These are phyloP conservation scores for Fraxinus latifolia DNA, from an alignment of 305 asterid species.

Conservation along the genomic window DNA sequence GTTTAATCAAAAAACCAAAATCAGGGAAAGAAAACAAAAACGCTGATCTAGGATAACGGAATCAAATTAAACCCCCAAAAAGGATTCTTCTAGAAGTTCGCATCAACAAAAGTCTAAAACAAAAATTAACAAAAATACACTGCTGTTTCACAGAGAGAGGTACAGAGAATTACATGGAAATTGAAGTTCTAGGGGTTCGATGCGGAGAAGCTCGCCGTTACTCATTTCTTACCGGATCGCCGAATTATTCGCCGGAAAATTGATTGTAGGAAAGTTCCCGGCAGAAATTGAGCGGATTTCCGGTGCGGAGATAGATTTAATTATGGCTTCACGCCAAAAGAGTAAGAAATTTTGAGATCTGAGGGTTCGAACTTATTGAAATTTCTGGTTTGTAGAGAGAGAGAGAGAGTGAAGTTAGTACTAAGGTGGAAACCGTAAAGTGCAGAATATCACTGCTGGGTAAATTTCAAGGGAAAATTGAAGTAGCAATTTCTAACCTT, in stretches of 20 bases:
- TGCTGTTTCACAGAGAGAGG: background rate
- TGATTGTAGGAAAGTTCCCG: background rate
- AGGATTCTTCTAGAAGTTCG: conserved; percentile 20
- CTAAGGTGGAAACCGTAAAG: background rate
- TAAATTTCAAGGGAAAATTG: background rate
- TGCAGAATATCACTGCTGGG: background rate
- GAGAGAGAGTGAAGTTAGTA: background rate
- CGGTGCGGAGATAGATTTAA: conserved; percentile 19
- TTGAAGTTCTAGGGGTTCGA: conserved; percentile 62
- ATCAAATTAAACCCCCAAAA: conserved; percentile 16
- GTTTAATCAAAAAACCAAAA: conserved; percentile 12
- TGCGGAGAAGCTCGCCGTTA: conserved; percentile 54
- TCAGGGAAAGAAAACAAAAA: conserved; percentile 13
- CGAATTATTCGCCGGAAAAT: conserved; percentile 34
- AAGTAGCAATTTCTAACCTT: no score
- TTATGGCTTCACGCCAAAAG: background rate
- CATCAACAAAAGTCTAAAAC: conserved; percentile 12
- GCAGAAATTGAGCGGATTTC: conserved; percentile 16
- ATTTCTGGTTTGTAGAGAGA: background rate
- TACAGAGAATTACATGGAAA: conserved; percentile 43
- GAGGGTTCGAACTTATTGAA: background rate
- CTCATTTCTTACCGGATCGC: conserved; percentile 48
- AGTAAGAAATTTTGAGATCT: background rate
- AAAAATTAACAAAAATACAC: background rate
- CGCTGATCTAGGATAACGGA: conserved; percentile 33